A percentile compares a stretch with the other conserved stretches of the same genome.
Evolutionary conservation across 345 rosid genomes (phyloP).

Genomic region (Syzygium jambos): DNA sequence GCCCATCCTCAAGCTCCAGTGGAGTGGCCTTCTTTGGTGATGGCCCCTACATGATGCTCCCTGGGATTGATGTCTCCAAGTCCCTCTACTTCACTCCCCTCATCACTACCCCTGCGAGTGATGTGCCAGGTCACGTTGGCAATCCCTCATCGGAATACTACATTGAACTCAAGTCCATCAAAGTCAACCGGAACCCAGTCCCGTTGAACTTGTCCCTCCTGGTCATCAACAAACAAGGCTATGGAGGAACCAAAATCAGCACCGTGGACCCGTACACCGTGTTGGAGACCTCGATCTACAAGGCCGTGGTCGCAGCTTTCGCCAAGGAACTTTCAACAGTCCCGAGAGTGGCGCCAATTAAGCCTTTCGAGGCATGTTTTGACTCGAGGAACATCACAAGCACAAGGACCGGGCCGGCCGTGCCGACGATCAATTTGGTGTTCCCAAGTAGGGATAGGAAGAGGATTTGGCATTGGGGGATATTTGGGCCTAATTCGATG

Average conservation of each 20-base stretch:
- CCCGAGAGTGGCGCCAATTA: conserved; percentile 10
- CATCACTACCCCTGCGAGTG: conserved; percentile 17
- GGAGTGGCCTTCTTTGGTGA: conserved; percentile 28
- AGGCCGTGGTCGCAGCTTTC: conserved; percentile 33
- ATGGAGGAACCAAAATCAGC: conserved; percentile 76
- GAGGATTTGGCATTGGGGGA: conserved; percentile 8
- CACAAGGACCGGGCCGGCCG: not conserved
- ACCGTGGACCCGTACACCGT: conserved; percentile 55
- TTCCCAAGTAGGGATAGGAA: conserved; percentile 13
- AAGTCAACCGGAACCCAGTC: conserved; percentile 18
- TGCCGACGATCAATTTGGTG: conserved; percentile 23
- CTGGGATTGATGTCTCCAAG: conserved; percentile 19
- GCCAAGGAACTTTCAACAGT: conserved; percentile 26
- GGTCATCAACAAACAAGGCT: conserved; percentile 17
- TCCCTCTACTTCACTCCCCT: conserved; percentile 28
- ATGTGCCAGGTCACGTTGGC: conserved; percentile 1
- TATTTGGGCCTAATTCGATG: conserved; percentile 30
- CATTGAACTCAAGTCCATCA: conserved; percentile 26
- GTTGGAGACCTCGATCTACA: conserved; percentile 41
- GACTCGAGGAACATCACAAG: not conserved
- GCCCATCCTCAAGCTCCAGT: conserved; percentile 5
- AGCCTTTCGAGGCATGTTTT: not conserved
- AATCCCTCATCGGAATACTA: conserved; percentile 27
- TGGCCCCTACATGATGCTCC: conserved; percentile 19
- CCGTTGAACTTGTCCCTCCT: conserved; percentile 20